phyloP scores from a whole-genome alignment of 306 rosid genomes.

The Prunus persica region DNA sequence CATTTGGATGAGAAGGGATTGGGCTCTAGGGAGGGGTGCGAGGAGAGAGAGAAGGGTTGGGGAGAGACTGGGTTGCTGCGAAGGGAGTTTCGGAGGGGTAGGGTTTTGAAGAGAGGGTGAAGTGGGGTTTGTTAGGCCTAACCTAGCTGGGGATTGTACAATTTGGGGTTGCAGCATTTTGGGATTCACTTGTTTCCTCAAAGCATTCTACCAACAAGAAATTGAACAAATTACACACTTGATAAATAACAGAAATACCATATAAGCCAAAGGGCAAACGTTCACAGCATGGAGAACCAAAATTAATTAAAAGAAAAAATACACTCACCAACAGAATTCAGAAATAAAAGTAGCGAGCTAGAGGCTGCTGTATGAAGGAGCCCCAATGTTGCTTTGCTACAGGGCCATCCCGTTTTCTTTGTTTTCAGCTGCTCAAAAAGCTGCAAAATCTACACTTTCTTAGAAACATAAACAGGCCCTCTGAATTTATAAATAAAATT shows the following conservation, averaged over 20 bases:
- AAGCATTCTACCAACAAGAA: background rate
- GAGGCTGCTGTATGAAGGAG: background rate
- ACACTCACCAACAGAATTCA: background rate
- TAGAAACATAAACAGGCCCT: too few relatives aligned
- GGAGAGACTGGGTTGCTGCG: conserved; percentile 40
- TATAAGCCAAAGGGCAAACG: background rate
- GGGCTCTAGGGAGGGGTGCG: conserved; percentile 87
- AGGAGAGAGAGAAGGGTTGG: conserved; percentile 71
- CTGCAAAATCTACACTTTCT: background rate
- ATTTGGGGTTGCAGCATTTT: conserved; percentile 78
- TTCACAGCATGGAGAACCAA: background rate
- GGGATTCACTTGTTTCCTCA: background rate
- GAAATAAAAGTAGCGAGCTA: background rate
- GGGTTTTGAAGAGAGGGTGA: conserved; percentile 74
- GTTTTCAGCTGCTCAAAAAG: background rate
- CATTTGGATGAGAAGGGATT: conserved; percentile 83
- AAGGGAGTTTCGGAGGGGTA: conserved; percentile 65
- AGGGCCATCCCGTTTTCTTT: background rate
- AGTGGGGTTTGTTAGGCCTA: conserved; percentile 74
- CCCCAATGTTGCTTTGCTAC: background rate
- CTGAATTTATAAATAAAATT: too few relatives aligned
- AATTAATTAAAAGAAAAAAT: background rate
- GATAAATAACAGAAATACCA: background rate
- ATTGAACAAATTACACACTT: background rate
- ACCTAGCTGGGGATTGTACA: conserved; percentile 83